These are phyloP conservation scores for Orbilia javanica DNA, from an alignment of 2,329 filamentous ascomycete genomes.

Conservation along the genomic window DNA sequence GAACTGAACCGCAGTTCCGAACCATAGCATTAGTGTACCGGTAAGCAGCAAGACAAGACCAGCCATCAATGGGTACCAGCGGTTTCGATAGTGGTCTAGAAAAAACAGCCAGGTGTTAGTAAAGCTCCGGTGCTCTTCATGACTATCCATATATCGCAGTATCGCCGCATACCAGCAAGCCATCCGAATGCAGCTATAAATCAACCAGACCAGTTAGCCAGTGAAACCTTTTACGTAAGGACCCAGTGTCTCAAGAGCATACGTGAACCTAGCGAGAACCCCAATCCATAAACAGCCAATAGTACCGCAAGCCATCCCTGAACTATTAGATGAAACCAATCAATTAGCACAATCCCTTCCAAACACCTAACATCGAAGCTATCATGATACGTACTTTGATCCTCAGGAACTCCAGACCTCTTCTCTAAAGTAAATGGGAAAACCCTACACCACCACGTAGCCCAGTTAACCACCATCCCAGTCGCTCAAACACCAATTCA, in stretches of 20 bases:
- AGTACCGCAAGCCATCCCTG: conserved; percentile 55
- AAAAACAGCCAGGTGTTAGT: not conserved
- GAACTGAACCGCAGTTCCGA: conserved; percentile 35
- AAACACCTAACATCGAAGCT: not conserved
- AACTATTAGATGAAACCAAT: conserved; percentile 28
- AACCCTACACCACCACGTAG: conserved; percentile 35
- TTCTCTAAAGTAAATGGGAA: conserved; percentile 55
- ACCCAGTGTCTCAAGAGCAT: conserved; percentile 12
- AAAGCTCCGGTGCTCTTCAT: not conserved
- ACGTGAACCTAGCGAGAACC: conserved; percentile 56
- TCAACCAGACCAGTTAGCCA: not conserved
- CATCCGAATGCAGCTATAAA: conserved; percentile 55
- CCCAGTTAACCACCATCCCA: not conserved
- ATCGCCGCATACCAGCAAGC: conserved; percentile 48
- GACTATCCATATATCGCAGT: not conserved
- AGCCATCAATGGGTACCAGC: conserved; percentile 52
- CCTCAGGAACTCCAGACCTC: conserved; percentile 47
- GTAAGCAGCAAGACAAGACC: conserved; percentile 45
- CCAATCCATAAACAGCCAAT: conserved; percentile 52
- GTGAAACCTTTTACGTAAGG: not conserved
- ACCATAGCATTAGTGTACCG: conserved; percentile 56
- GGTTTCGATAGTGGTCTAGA: conserved; percentile 52
- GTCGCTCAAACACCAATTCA: not conserved
- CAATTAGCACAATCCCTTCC: not conserved
- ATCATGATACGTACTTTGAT: conserved; percentile 35